Evolutionary conservation across 1,284 basidiomycete genomes (phyloP).

Genomic region (Malassezia equina): DNA sequence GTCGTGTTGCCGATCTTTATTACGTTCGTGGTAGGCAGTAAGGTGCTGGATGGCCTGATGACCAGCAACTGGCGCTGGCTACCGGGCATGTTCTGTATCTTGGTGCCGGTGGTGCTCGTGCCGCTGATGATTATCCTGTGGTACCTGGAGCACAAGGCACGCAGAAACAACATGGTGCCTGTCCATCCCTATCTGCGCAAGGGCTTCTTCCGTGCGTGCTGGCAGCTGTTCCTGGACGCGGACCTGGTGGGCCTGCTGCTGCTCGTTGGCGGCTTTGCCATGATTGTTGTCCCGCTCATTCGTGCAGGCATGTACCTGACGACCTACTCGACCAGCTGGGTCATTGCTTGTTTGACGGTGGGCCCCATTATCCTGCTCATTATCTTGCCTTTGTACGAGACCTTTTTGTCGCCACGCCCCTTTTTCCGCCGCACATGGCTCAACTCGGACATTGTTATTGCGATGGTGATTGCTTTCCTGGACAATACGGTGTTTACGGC

Average conservation of each 20-base stretch:
- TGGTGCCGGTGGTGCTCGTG: constrained; percentile 34
- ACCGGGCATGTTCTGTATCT: constrained; percentile 42
- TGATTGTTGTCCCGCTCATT: constrained; percentile 38
- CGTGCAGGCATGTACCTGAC: constrained; percentile 14
- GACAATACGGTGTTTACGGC: constrained; percentile 43
- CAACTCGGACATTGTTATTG: constrained; percentile 41
- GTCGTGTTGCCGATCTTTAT: constrained; percentile 39
- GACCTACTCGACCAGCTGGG: constrained; percentile 29
- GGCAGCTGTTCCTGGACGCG: constrained; percentile 29
- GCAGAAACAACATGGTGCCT: constrained; percentile 26
- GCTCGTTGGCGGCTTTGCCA: constrained; percentile 36
- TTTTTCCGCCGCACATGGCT: constrained; percentile 36
- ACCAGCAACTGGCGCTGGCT: constrained; percentile 39
- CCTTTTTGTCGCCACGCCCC: constrained; percentile 28
- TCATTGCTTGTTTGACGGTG: constrained; percentile 41
- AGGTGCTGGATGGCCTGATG: constrained; percentile 7
- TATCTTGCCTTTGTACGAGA: constrained; percentile 28
- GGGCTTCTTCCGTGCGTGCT: constrained; percentile 2
- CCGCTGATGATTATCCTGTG: constrained; percentile 35
- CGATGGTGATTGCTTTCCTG: constrained; percentile 40
- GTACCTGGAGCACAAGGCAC: constrained; percentile 33
- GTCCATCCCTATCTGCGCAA: constrained; percentile 28
- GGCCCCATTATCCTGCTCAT: constrained; percentile 31
- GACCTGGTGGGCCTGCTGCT: constrained; percentile 40
- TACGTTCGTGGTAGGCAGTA: constrained; percentile 34